Conservation (phyloP, 176 grass and related monocot genomes). For the Poa pratensis region DNA sequence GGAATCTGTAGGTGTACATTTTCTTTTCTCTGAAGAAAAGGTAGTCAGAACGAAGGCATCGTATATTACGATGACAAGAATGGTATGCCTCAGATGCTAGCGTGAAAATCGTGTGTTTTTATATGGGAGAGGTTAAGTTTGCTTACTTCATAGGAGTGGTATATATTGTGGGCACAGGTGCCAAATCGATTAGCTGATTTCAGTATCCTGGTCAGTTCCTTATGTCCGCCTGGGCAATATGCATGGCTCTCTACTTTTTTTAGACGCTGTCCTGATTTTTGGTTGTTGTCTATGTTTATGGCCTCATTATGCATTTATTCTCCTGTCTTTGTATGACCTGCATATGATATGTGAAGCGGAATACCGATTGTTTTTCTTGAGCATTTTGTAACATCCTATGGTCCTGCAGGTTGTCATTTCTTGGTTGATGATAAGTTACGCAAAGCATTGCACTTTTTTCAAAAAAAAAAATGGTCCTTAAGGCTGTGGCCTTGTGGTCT, state of each 20-base stretch:
- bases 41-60: neutral
- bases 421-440: neutral
- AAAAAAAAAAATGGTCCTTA: neutral
- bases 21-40: neutral
- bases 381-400: neutral
- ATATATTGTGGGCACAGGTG: neutral
- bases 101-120: neutral
- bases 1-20: neutral
- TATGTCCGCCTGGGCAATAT: no score
- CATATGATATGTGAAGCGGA: neutral
- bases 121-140: neutral
- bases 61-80: neutral
- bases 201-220: no score
- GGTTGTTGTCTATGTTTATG: neutral
- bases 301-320: neutral
- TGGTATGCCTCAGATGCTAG: neutral
- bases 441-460: neutral
- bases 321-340: neutral
- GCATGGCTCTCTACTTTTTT: neutral
- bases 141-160: neutral
- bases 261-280: neutral
- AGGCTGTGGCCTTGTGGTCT: neutral
- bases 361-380: neutral
- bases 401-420: neutral
- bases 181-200: no score